These are phyloP conservation scores for Alternaria sp. DNA, from an alignment of 2,329 filamentous ascomycete genomes.

Conservation along the genomic window DNA sequence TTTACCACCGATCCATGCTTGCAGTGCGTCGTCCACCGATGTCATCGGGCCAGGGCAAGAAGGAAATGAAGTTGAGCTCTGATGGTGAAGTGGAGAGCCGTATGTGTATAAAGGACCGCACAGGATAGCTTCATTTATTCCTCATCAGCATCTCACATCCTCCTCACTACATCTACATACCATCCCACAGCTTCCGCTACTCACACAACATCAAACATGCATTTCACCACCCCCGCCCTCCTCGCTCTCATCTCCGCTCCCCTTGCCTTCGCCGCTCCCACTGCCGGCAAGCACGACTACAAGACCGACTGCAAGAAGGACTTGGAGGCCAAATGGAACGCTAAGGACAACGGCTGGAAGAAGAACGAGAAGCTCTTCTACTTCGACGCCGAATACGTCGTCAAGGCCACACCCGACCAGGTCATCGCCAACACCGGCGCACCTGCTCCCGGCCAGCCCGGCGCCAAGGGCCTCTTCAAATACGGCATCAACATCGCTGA, in stretches of 20 bases:
- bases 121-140: neutral
- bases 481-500: conserved; percentile 59
- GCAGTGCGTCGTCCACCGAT: conserved; percentile 14
- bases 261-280: conserved; percentile 29
- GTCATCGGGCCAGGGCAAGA: conserved; percentile 19
- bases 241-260: conserved; percentile 26
- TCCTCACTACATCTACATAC: neutral
- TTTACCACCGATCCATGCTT: conserved; percentile 6
- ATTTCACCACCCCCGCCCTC: conserved; percentile 27
- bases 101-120: conserved; percentile 23
- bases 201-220: conserved; percentile 19
- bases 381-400: conserved; percentile 59
- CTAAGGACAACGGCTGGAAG: conserved; percentile 25
- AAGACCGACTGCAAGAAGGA: conserved; percentile 28
- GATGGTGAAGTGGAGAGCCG: conserved; percentile 10
- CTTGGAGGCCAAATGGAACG: conserved; percentile 29
- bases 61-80: neutral
- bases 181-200: neutral
- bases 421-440: conserved; percentile 54
- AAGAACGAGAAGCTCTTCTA: conserved; percentile 37
- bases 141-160: conserved; percentile 9
- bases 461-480: conserved; percentile 58
- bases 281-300: conserved; percentile 14
- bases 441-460: conserved; percentile 50
- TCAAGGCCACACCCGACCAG: conserved; percentile 58